These are phyloP conservation scores for California macrophylla DNA, from an alignment of 441 rosid species.

Conservation along the genomic window DNA sequence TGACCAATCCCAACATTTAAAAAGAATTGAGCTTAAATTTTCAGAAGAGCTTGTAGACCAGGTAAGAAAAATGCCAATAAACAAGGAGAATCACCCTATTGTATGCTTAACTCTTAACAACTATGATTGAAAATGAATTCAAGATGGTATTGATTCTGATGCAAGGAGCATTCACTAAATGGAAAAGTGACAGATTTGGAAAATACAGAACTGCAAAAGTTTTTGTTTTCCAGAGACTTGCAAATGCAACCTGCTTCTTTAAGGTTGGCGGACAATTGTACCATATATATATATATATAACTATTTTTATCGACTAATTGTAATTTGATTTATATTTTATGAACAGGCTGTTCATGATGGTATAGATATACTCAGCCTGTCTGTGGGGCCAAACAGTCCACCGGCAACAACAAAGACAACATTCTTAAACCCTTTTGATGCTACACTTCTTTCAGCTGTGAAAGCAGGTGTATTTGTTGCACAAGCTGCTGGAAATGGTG, in stretches of 20 bases:
- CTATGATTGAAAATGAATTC: background rate
- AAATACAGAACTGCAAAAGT: background rate
- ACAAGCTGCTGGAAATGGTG: conserved; percentile 97
- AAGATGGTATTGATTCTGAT: background rate
- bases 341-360: conserved; percentile 97
- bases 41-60: background rate
- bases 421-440: conserved; percentile 87
- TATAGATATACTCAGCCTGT: conserved; percentile 89
- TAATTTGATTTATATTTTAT: conserved; percentile 19
- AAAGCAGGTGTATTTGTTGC: conserved; percentile 96
- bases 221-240: too few species aligned
- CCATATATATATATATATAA: background rate
- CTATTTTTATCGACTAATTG: conserved; percentile 9
- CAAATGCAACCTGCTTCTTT: too few species aligned
- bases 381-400: conserved; percentile 98
- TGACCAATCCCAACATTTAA: background rate
- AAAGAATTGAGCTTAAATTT: background rate
- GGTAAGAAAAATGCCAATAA: background rate
- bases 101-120: background rate
- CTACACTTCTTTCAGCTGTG: conserved; percentile 88
- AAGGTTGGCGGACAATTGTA: background rate
- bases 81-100: background rate
- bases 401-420: conserved; percentile 80
- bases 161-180: background rate
- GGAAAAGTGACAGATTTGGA: background rate